These are phyloP conservation scores for Asterophora lycoperdoides DNA, from an alignment of 768 basidiomycete genomes.

Conservation along the genomic window DNA sequence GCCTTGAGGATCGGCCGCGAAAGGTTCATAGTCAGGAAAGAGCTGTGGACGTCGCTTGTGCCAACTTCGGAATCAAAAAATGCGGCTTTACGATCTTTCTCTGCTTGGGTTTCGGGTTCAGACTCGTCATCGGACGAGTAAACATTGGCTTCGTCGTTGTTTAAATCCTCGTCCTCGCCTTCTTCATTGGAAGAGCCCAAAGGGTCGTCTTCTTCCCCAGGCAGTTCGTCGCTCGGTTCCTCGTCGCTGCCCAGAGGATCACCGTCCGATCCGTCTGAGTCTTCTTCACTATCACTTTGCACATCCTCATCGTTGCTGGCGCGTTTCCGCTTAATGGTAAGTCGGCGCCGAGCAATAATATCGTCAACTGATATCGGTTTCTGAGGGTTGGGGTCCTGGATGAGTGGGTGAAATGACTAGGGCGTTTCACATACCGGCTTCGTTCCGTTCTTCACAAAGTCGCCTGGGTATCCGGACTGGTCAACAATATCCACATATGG, in stretches of 20 bases:
- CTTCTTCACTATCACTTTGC: slow-evolving; percentile 30
- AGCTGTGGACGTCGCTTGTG: slow-evolving; percentile 54
- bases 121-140: slow-evolving; percentile 34
- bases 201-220: slow-evolving; percentile 29
- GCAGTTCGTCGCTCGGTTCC: slow-evolving; percentile 29
- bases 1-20: slow-evolving; percentile 93
- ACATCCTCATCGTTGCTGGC: slow-evolving; percentile 33
- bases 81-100: slow-evolving; percentile 77
- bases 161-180: slow-evolving; percentile 33
- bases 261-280: slow-evolving; percentile 29
- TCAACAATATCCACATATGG: slow-evolving; percentile 56
- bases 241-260: slow-evolving; percentile 27
- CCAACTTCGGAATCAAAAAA: slow-evolving; percentile 72
- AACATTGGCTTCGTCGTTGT: slow-evolving; percentile 17
- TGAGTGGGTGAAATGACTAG: background rate
- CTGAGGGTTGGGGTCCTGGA: slow-evolving; percentile 29
- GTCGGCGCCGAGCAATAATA: slow-evolving; percentile 74
- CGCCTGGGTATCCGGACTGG: slow-evolving; percentile 37
- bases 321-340: slow-evolving; percentile 64
- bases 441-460: slow-evolving; percentile 56
- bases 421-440: slow-evolving; percentile 48
- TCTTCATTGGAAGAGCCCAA: slow-evolving; percentile 27
- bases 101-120: slow-evolving; percentile 56
- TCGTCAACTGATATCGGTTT: slow-evolving; percentile 86
- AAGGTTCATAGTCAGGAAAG: slow-evolving; percentile 91